Conservation (phyloP, 108 stramenopile genomes). For the Skeletonema costatum region DNA sequence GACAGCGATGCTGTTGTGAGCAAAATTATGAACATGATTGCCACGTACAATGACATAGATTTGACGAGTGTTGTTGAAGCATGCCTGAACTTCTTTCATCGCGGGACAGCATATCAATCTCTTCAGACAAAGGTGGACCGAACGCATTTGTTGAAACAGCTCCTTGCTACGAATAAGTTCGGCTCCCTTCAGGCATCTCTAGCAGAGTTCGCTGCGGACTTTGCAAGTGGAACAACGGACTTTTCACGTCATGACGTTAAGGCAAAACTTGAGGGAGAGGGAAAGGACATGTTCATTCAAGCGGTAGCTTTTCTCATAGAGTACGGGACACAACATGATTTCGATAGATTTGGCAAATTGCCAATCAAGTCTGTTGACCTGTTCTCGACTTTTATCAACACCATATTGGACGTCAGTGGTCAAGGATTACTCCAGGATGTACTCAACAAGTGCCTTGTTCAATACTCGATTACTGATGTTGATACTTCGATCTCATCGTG, state of each 20-base stretch:
- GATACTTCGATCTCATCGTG: background rate
- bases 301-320: too few species aligned
- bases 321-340: too few species aligned
- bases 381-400: background rate
- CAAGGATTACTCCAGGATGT: background rate
- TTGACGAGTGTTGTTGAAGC: background rate
- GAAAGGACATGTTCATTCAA: background rate
- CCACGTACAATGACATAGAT: background rate
- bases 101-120: background rate
- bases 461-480: background rate
- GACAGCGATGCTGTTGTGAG: background rate
- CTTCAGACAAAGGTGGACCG: background rate
- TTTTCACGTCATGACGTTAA: too few species aligned
- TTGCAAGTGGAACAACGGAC: background rate
- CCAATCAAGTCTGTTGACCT: background rate
- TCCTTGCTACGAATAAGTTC: background rate
- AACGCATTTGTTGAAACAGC: background rate
- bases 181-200: background rate
- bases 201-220: background rate
- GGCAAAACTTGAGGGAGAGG: background rate
- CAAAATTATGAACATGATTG: background rate
- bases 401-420: background rate
- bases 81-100: background rate
- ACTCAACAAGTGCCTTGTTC: conserved; percentile 6
- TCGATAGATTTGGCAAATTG: too few species aligned